Conservation (phyloP, 768 basidiomycete species). For the Lactarius akahatsu region DNA sequence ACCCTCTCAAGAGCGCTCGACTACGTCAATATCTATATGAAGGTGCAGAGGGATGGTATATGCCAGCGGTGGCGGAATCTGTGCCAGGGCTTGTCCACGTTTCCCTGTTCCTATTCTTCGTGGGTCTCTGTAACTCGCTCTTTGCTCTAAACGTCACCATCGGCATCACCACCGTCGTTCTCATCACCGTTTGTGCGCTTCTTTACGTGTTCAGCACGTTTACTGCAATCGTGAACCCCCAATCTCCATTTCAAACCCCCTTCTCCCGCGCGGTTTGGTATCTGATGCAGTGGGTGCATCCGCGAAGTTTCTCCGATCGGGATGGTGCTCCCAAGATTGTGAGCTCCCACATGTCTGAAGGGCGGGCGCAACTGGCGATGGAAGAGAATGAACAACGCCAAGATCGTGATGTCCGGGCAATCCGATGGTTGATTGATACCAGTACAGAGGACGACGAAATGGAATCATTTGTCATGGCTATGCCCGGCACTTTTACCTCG, state of each 20-base stretch:
- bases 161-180: not conserved
- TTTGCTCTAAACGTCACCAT: not conserved
- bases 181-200: not conserved
- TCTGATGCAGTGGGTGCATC: not conserved
- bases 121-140: not conserved
- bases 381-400: not conserved
- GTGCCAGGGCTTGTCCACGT: not conserved
- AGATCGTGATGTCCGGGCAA: not conserved
- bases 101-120: not conserved
- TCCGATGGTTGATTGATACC: not conserved
- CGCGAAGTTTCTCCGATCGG: not conserved
- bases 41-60: constrained; percentile 1
- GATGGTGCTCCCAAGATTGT: not conserved
- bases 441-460: constrained; percentile 1
- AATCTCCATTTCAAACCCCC: not conserved
- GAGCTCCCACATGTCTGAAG: not conserved
- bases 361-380: not conserved
- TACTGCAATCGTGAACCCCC: not conserved
- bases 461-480: not conserved
- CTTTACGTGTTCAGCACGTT: not conserved
- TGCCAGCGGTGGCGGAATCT: not conserved
- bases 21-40: not conserved
- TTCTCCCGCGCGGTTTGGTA: not conserved
- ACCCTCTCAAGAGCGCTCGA: not conserved
- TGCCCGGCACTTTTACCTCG: not conserved